Conservation (phyloP, 345 rosid genomes). For the Bretschneidera sinensis region DNA sequence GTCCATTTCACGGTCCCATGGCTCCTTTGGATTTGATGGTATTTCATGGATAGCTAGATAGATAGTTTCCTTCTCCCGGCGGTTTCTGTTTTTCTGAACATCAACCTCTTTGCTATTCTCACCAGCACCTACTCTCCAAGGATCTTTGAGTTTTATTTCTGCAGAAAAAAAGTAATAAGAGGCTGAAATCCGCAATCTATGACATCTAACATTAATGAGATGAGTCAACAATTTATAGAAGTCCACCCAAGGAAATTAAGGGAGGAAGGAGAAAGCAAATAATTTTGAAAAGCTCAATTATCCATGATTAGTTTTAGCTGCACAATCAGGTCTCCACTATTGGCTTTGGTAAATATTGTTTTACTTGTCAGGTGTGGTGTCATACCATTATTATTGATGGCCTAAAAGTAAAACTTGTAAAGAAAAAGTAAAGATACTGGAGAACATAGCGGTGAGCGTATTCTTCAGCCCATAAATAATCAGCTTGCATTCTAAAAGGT, state of each 20-base stretch:
- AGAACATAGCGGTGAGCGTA: too few species aligned
- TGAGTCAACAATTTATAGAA: slow-evolving; percentile 1
- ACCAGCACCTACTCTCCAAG: slow-evolving; percentile 78
- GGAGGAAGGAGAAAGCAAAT: too few species aligned
- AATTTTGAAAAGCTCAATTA: background rate
- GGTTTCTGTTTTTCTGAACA: slow-evolving; percentile 74
- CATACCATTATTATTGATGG: too few species aligned
- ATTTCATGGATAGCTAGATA: slow-evolving; percentile 50
- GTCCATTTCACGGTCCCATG: slow-evolving; percentile 97
- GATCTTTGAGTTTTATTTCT: slow-evolving; percentile 53
- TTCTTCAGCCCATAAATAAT: background rate
- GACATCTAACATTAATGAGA: slow-evolving; percentile 4
- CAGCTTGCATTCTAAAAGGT: background rate
- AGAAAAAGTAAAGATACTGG: background rate
- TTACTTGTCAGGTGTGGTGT: too few species aligned
- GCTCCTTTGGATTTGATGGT: slow-evolving; percentile 85
- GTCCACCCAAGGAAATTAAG: background rate
- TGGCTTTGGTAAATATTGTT: too few species aligned
- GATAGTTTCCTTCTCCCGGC: slow-evolving; percentile 74
- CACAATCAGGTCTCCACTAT: too few species aligned
- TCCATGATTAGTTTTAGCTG: too few species aligned
- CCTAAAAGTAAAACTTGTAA: too few species aligned
- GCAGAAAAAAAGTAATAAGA: slow-evolving; percentile 48
- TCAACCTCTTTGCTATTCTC: slow-evolving; percentile 92
- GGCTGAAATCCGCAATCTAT: background rate